phyloP scores from a whole-genome alignment of 345 rosid species.

The Lepidium aucheri region DNA sequence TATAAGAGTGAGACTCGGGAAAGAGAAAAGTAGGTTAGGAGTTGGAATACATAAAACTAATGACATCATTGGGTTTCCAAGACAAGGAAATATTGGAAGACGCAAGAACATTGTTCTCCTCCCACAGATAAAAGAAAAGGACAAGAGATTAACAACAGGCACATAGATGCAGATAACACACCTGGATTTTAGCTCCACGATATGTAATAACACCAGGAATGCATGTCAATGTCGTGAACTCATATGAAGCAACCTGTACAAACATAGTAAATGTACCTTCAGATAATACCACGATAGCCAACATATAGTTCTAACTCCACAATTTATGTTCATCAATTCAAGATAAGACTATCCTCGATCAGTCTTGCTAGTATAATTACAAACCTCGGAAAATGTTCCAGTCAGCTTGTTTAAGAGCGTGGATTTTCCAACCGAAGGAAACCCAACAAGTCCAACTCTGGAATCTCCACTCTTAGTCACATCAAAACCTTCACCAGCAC shows the following conservation, averaged over 20 bases:
- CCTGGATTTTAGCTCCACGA: constrained; percentile 99
- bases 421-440: constrained; percentile 97
- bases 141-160: neutral
- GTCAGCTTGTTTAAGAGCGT: constrained; percentile 93
- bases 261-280: neutral
- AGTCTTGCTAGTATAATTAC: neutral
- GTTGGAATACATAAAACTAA: neutral
- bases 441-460: constrained; percentile 92
- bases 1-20: neutral
- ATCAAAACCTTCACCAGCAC: constrained; percentile 94
- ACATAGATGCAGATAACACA: constrained; percentile 4
- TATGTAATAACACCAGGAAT: constrained; percentile 90
- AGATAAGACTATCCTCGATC: neutral
- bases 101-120: neutral
- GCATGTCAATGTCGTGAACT: constrained; percentile 94
- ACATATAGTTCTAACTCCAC: neutral
- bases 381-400: constrained; percentile 94
- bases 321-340: neutral
- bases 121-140: neutral
- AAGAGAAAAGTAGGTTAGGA: neutral
- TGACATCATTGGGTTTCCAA: neutral
- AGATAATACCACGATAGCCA: constrained; percentile 2
- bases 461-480: constrained; percentile 97
- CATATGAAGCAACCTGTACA: constrained; percentile 92
- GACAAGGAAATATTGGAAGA: neutral